Conservation (phyloP, 2,329 filamentous ascomycete species). For the Grosmannia clavigera region DNA sequence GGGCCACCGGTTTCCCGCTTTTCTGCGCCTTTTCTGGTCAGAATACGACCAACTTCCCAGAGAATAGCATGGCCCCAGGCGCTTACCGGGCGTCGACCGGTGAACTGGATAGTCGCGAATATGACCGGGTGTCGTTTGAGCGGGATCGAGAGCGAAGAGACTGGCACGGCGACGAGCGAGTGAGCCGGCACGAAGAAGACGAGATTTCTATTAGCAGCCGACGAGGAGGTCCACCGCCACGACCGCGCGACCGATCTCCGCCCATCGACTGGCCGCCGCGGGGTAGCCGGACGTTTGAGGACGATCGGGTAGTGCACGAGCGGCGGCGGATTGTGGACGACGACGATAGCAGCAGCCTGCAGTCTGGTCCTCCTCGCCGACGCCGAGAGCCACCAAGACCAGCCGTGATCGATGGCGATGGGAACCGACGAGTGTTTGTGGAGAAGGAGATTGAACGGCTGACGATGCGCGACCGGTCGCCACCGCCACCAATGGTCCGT, state of each 20-base stretch:
- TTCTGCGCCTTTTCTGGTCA: neutral
- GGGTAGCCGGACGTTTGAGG: slow-evolving; percentile 31
- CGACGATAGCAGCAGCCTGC: slow-evolving; percentile 18
- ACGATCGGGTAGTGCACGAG: slow-evolving; percentile 33
- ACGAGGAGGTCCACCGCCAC: neutral
- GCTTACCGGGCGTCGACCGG: slow-evolving; percentile 7
- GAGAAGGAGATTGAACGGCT: neutral
- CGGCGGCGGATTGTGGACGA: slow-evolving; percentile 41
- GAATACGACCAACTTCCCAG: neutral
- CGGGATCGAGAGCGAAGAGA: slow-evolving; percentile 24
- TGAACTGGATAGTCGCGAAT: slow-evolving; percentile 22
- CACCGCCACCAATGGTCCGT: slow-evolving; percentile 16
- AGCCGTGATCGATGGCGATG: slow-evolving; percentile 8
- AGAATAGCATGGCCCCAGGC: slow-evolving; percentile 11
- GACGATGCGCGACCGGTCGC: slow-evolving; percentile 15
- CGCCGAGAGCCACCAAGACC: slow-evolving; percentile 13
- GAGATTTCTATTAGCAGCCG: neutral
- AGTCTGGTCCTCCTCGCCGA: slow-evolving; percentile 18
- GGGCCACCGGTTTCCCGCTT: neutral
- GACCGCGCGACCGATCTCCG: slow-evolving; percentile 14
- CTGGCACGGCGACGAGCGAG: slow-evolving; percentile 39
- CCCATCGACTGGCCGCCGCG: slow-evolving; percentile 22
- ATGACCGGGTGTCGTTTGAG: slow-evolving; percentile 36
- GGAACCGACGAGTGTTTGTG: slow-evolving; percentile 35
- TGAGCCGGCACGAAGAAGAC: slow-evolving; percentile 21